Conservation (phyloP, 1,284 basidiomycete species). For the Trichosporon faecale region DNA sequence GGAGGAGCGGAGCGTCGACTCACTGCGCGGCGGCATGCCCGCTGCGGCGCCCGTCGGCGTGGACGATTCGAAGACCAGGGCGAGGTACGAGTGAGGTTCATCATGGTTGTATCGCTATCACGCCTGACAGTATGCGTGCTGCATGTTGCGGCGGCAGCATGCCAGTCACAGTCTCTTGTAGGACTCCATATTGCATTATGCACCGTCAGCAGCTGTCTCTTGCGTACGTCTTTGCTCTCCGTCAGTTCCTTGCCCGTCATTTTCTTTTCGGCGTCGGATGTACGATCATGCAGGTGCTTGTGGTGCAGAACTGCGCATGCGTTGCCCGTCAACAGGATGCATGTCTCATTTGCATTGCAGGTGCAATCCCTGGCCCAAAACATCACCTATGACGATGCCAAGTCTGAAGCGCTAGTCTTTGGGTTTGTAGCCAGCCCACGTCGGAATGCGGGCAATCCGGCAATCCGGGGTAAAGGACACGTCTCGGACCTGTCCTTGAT, state of each 20-base stretch:
- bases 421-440: background rate
- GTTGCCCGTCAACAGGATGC: background rate
- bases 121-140: background rate
- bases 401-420: background rate
- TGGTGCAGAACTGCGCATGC: background rate
- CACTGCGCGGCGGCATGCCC: conserved; percentile 9
- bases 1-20: conserved; percentile 40
- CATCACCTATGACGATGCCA: background rate
- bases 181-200: conserved; percentile 4
- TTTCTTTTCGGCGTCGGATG: too few species aligned
- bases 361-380: background rate
- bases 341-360: background rate
- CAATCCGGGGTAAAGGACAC: too few species aligned
- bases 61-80: background rate
- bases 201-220: background rate
- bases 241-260: background rate
- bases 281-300: background rate
- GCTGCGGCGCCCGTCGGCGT: background rate
- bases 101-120: conserved; percentile 4
- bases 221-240: background rate
- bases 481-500: background rate
- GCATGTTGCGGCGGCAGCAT: background rate
- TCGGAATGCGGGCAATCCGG: background rate
- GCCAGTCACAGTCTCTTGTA: background rate
- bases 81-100: conserved; percentile 3